These are phyloP conservation scores for Ogataea sp. DNA, from an alignment of 805 yeast species.

Conservation along the genomic window DNA sequence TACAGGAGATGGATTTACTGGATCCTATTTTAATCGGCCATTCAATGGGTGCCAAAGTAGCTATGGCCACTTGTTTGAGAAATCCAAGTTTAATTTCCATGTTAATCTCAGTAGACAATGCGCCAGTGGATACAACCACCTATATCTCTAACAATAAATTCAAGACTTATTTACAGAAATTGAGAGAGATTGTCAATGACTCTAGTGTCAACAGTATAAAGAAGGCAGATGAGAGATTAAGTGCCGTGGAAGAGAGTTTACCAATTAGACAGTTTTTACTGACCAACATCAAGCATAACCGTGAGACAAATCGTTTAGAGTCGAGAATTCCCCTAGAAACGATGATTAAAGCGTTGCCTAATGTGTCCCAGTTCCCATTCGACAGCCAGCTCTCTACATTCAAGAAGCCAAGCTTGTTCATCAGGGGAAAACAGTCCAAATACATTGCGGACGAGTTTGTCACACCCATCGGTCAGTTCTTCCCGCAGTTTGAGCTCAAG, in stretches of 20 bases:
- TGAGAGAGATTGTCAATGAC: slow-evolving; percentile 48
- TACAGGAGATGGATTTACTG: slow-evolving; percentile 33
- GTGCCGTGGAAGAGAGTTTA: slow-evolving; percentile 50
- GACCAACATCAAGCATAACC: slow-evolving; percentile 44
- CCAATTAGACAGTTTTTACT: slow-evolving; percentile 70
- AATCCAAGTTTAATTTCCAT: slow-evolving; percentile 53
- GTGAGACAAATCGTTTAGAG: slow-evolving; percentile 25
- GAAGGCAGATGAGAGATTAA: slow-evolving; percentile 61
- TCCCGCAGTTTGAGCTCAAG: slow-evolving; percentile 66
- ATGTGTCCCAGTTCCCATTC: slow-evolving; percentile 73
- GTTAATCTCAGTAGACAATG: slow-evolving; percentile 79
- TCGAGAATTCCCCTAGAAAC: slow-evolving; percentile 65
- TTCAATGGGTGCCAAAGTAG: slow-evolving; percentile 92
- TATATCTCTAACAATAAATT: slow-evolving; percentile 38
- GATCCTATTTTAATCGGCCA: slow-evolving; percentile 69
- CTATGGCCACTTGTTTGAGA: slow-evolving; percentile 76
- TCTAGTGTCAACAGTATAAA: slow-evolving; percentile 38
- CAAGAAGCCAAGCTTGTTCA: slow-evolving; percentile 67
- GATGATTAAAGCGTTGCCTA: slow-evolving; percentile 56
- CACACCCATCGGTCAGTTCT: slow-evolving; percentile 63
- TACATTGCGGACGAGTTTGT: slow-evolving; percentile 81
- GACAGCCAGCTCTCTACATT: slow-evolving; percentile 45
- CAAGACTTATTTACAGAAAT: slow-evolving; percentile 54
- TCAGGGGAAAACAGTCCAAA: slow-evolving; percentile 68
- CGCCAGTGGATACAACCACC: slow-evolving; percentile 63